These are phyloP conservation scores for Lagerstroemia speciosa DNA, from an alignment of 345 rosid genomes.

Conservation along the genomic window DNA sequence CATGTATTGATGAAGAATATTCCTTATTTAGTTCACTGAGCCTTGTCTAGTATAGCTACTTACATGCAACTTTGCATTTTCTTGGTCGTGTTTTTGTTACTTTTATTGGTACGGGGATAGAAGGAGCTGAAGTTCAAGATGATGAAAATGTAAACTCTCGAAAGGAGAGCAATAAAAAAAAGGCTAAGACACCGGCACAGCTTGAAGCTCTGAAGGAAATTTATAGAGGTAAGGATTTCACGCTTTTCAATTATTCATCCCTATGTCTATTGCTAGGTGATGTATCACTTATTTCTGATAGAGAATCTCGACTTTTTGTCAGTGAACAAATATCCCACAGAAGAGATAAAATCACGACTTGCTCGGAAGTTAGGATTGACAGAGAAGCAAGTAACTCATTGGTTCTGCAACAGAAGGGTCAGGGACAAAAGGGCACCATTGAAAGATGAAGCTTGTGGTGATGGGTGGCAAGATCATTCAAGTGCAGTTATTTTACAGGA, in stretches of 20 bases:
- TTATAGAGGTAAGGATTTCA: conserved; percentile 48
- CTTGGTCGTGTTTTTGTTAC: not conserved
- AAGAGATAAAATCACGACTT: conserved; percentile 65
- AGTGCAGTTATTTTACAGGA: conserved; percentile 56
- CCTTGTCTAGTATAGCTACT: not conserved
- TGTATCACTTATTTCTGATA: conserved; percentile 6
- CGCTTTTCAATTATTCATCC: conserved; percentile 8
- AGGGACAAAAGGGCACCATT: conserved; percentile 51
- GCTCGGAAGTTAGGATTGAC: conserved; percentile 67
- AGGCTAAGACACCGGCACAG: conserved; percentile 67
- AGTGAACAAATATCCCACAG: conserved; percentile 75
- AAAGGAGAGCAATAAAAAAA: conserved; percentile 49
- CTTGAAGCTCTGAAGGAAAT: conserved; percentile 59
- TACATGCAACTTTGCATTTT: not conserved
- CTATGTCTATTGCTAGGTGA: not conserved
- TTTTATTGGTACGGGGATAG: conserved; percentile 17
- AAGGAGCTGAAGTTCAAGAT: conserved; percentile 48
- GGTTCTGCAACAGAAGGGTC: conserved; percentile 95
- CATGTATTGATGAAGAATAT: no score
- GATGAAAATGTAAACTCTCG: conserved; percentile 47
- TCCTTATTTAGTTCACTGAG: no score
- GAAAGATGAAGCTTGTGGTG: conserved; percentile 43
- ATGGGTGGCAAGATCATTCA: conserved; percentile 68
- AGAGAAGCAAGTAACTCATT: conserved; percentile 86
- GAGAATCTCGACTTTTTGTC: conserved; percentile 1